Base-by-base conservation (phyloP, 257 asterid genomes). In the Thymus mandschuricus region DNA sequence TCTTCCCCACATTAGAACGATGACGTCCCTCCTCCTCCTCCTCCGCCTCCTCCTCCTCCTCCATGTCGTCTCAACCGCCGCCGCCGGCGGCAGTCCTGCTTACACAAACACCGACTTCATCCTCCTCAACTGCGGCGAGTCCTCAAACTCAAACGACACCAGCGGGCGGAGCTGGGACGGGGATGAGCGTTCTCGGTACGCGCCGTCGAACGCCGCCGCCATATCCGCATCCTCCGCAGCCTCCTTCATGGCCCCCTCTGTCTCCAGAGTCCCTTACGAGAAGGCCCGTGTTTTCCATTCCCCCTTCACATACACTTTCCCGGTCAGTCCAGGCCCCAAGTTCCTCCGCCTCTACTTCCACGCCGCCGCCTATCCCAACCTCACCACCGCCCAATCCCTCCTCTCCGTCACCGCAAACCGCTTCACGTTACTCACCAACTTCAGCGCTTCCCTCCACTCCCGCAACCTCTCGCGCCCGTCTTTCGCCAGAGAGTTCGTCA, bases 71-170 rank as follows among this genome's bases (percentile, higher is more conserved):
- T 41, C 34, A 11, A 46, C 56, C 60, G 5, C 29, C 30, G 0
- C 57, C 74, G 6, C 21, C 21, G 21, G 21, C 21, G 21, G 21
- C 21, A 21, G 21, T 21, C 21, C 21, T 21, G 21, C 21, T 21
- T 58, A 58, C 75, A 0, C 50, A 5, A 76, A 88, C 33, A 71
- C 79, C 2, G 86, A 82, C 10, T 54, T 68, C 33, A 78, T 89
- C 79, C 89, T 84, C 72, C 79, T 87, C 67, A 78, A 59, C 85
- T 87, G 94, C 67, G 94, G 92, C 15, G 73, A 83, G 0, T 0
- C 80, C 1, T 13, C 76, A 0, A 70, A 29, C 40, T 1, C 3
- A 2, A 44, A 55, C 28, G 80, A 65, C 34, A 0, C 1, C 12
- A 68, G 75, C 69, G 4, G 6, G 1, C 86, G 88, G 33, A 54